Evolutionary conservation across 306 rosid genomes (phyloP), one percentile per base, ranked within the genome.

Genomic region (Comarum palustre): DNA sequence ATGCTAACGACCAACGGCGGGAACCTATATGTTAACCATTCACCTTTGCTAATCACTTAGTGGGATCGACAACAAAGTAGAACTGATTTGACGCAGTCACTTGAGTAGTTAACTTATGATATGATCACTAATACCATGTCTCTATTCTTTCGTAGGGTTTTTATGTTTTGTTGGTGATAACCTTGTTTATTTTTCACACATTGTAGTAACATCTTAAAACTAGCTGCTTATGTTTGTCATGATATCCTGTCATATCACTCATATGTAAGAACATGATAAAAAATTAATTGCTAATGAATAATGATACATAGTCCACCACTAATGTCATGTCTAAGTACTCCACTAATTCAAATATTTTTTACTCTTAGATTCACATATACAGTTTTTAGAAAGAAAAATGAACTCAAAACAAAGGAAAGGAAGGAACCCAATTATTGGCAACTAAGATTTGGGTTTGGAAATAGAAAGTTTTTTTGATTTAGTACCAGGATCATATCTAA

Each of bases 51-150:
- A 69, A 50, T 50, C 61, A 69, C 66, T 69, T 52, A 2, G 74
- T 71, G 54, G 43, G 39, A 31, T 58, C 75, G 27, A 27, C 75
- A 55, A 55, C 41, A 71, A 55, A 72, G 42, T 5, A 39, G 8
- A 55, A 41, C 12, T 42, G 41, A 71, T 54, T 71, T 22, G 62
- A 45, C 48, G 46, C 73, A 32, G 47, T 42, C 61, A 19, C 17
- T 19, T 2, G 14, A 24, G 34, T 5, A 25, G 43, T 16, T 59
- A 59, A 29, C 67, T 13, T 47, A 11, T 10, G 27, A 27, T n/a
- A n/a, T 17, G 32, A 29, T 11, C 32, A 55, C 62, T 6, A 22
- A n/a, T 8, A 20, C 59, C 9, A 3, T 20, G 14, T 22, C 34
- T 48, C 54, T n/a, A 24, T 59, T 59, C 20, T 20, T 25, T 27